These are phyloP conservation scores for Gyromitra esculenta DNA, from an alignment of 2,329 filamentous ascomycete species.

Conservation along the genomic window DNA sequence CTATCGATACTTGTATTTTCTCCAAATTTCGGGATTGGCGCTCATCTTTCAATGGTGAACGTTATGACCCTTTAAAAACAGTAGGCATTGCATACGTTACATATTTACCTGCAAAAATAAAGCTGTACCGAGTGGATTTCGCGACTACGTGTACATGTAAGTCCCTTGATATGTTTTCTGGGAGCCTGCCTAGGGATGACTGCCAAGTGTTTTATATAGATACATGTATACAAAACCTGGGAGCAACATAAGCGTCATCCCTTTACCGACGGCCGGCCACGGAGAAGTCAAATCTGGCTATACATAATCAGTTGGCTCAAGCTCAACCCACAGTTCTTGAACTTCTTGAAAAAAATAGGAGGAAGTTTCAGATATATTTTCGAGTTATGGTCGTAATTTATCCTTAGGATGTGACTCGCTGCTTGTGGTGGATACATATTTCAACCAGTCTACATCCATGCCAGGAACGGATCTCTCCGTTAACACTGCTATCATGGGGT, in stretches of 20 bases:
- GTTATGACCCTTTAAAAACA: too few species aligned
- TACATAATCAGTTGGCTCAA: not conserved
- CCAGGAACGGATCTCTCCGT: not conserved
- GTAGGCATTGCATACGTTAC: too few species aligned
- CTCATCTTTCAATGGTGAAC: too few species aligned
- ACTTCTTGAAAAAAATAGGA: slow-evolving; percentile 5
- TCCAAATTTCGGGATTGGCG: too few species aligned
- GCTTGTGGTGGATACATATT: not conserved
- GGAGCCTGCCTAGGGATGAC: not conserved
- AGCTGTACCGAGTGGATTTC: too few species aligned
- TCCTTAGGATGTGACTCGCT: slow-evolving; percentile 1
- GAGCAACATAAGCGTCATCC: not conserved
- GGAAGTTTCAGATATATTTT: slow-evolving; percentile 13
- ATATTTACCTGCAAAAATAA: too few species aligned
- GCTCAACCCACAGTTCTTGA: slow-evolving; percentile 11
- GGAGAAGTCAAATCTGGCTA: not conserved
- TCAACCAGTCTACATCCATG: not conserved
- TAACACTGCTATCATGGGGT: not conserved
- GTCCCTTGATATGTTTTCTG: too few species aligned
- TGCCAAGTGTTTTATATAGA: not conserved
- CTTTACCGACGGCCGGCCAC: not conserved
- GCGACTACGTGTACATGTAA: too few species aligned
- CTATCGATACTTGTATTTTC: too few species aligned
- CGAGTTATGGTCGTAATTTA: not conserved
- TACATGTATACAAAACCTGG: not conserved